Conservation (phyloP, 768 basidiomycete species). For the Cystobasidium tubakii region DNA sequence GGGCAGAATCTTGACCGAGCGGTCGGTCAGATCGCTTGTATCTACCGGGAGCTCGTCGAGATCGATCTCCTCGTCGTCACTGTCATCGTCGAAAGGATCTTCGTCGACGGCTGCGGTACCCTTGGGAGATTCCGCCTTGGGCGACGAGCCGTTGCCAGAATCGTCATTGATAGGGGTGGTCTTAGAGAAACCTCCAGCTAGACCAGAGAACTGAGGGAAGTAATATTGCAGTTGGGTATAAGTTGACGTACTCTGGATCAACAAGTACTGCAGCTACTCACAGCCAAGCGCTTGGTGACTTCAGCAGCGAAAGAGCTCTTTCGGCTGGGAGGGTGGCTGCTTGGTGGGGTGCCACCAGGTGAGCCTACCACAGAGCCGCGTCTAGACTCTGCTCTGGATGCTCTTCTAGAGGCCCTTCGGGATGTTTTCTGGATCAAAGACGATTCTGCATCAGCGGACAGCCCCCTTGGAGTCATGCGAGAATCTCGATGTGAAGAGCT, state of each 20-base stretch:
- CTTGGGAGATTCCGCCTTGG: slow-evolving; percentile 20
- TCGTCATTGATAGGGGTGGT: slow-evolving; percentile 41
- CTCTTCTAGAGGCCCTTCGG: slow-evolving; percentile 13
- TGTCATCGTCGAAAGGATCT: slow-evolving; percentile 46
- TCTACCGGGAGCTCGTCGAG: slow-evolving; percentile 58
- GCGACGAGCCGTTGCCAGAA: slow-evolving; percentile 28
- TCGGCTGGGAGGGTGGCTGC: slow-evolving; percentile 31
- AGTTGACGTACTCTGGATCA: background rate
- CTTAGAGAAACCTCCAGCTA: slow-evolving; percentile 35
- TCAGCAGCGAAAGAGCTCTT: slow-evolving; percentile 39
- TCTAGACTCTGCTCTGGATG: slow-evolving; percentile 8
- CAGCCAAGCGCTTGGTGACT: slow-evolving; percentile 39
- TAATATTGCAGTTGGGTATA: background rate
- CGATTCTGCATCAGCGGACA: too few relatives aligned
- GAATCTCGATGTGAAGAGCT: too few relatives aligned
- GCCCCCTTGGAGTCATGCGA: too few relatives aligned
- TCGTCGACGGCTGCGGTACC: slow-evolving; percentile 40
- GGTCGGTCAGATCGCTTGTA: slow-evolving; percentile 53
- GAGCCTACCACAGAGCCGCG: slow-evolving; percentile 19
- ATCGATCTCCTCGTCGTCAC: slow-evolving; percentile 56
- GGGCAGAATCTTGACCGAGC: slow-evolving; percentile 60
- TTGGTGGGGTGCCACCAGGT: slow-evolving; percentile 18
- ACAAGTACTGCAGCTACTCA: background rate
- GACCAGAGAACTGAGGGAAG: slow-evolving; percentile 32
- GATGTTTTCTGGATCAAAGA: background rate